Evolutionary conservation across 1,284 basidiomycete genomes (phyloP).

Genomic region (Golubevia pallescens): DNA sequence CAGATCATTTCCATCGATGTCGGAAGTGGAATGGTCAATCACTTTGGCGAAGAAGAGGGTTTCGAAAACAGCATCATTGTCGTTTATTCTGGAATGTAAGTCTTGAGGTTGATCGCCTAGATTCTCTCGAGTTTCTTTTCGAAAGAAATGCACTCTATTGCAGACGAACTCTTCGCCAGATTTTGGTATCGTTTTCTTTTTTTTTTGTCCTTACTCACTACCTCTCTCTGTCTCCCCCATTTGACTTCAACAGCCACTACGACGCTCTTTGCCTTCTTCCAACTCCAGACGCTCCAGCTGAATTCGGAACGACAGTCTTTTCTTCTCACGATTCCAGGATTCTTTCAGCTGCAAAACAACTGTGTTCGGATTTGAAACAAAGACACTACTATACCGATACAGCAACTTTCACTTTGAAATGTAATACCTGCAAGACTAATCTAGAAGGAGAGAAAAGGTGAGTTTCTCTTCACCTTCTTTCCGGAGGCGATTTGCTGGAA

Average conservation of each 20-base stretch:
- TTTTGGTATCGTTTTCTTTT: no score
- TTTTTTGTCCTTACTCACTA: no score
- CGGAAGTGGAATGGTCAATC: constrained; percentile 21
- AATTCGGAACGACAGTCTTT: constrained; percentile 22
- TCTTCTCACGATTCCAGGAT: constrained; percentile 18
- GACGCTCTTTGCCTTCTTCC: constrained; percentile 31
- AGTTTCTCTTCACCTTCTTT: no score
- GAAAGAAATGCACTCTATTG: no score
- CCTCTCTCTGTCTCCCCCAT: no score
- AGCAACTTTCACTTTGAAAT: constrained; percentile 28
- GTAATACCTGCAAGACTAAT: constrained; percentile 23
- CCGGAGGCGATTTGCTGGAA: no score
- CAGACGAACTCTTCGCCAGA: no score
- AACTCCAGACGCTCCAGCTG: constrained; percentile 3
- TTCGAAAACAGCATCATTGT: constrained; percentile 22
- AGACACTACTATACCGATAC: constrained; percentile 43
- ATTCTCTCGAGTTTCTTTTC: not conserved
- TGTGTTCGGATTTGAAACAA: constrained; percentile 22
- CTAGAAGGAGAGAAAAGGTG: constrained; percentile 36
- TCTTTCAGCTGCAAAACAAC: constrained; percentile 17
- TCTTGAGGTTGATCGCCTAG: not conserved
- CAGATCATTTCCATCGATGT: constrained; percentile 36
- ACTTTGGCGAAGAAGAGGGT: constrained; percentile 31
- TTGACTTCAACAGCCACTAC: constrained; percentile 26
- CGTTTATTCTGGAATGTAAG: constrained; percentile 34